Base-by-base conservation (phyloP, 164 flowering plant species). In the Aristolochia fimbriata region DNA sequence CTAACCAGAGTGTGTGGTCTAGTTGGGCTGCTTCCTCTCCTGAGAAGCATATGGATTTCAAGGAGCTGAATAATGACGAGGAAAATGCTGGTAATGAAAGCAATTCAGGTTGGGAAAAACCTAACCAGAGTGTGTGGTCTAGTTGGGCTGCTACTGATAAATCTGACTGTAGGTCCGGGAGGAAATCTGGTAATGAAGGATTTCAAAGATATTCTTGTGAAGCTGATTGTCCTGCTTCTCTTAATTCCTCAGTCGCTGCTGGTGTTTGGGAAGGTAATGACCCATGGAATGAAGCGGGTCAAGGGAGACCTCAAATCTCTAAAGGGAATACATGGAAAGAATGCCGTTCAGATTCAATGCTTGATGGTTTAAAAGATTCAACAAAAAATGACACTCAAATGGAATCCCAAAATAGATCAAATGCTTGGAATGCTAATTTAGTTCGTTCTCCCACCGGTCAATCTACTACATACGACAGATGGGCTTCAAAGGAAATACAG, bases 61-160 rank as follows among this genome's bases (percentile, higher is more conserved):
- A 61, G 9, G 81, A 75, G 71, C 82, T 83, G 16, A 67, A 59
- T 9, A 90, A 90, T 72, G 96, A 93, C 65, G 94, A 89, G 24
- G 57, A 31, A 31, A 53, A 53, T n/a, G 57, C 30, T 53, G 57
- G 27, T 6, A 53, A 24, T 31, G 17, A 30, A 31, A 56, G 16
- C 47, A 50, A 8, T 16, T 50, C 49, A 47, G 51, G 61, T 63
- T 2, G 68, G 71, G 13, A 55, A 68, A 48, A 22, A 51, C 33
- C 15, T n/a, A 60, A 48, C 17, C 53, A 47, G 25, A 45, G 51
- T 56, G 58, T 11, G 14, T 56, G 51, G 61, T 43, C 61, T 1
- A 11, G 51, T 22, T 0, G 47, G 61, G 14, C 6, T 14, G 43
- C 7, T 47, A 14, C 15, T 24, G 4, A 16, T 23, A 6, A 25